These are phyloP conservation scores for Ogataea dorogensis DNA, from an alignment of 805 yeast species.

Conservation along the genomic window DNA sequence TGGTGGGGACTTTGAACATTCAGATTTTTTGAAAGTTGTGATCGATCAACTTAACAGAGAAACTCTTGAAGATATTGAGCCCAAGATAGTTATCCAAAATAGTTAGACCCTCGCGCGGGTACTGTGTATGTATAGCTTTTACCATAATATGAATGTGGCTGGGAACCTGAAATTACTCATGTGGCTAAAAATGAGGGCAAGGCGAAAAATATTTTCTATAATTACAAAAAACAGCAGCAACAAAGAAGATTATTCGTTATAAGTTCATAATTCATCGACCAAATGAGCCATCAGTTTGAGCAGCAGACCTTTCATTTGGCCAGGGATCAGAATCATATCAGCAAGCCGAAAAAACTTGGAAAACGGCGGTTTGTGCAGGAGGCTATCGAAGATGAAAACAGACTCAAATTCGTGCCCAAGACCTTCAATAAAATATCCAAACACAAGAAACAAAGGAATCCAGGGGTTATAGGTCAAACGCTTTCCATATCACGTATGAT, in stretches of 20 bases:
- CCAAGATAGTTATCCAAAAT: conserved; percentile 4
- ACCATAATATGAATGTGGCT: conserved; percentile 5
- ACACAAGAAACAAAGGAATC: conserved; percentile 37
- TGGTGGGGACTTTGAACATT: conserved; percentile 19
- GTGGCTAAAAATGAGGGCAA: conserved; percentile 11
- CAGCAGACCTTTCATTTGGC: conserved; percentile 8
- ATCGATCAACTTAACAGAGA: conserved; percentile 14
- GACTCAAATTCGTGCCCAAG: conserved; percentile 5
- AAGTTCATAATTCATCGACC: conserved; percentile 2
- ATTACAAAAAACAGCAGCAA: conserved; percentile 8
- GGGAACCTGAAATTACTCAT: neutral
- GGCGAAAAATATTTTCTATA: conserved; percentile 6
- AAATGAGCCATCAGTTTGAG: conserved; percentile 3
- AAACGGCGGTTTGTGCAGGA: conserved; percentile 20
- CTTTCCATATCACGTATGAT: conserved; percentile 64
- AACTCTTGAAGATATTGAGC: conserved; percentile 1
- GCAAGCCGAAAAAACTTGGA: conserved; percentile 20
- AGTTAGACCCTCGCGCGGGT: conserved; percentile 8
- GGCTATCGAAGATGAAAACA: conserved; percentile 14
- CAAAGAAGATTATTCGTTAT: neutral
- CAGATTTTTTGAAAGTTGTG: conserved; percentile 13
- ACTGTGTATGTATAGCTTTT: neutral
- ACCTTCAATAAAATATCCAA: conserved; percentile 7
- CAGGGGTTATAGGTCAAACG: conserved; percentile 50
- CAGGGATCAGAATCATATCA: conserved; percentile 16